phyloP scores from a whole-genome alignment of 495 filamentous ascomycete species.

The Trichoderma virens region DNA sequence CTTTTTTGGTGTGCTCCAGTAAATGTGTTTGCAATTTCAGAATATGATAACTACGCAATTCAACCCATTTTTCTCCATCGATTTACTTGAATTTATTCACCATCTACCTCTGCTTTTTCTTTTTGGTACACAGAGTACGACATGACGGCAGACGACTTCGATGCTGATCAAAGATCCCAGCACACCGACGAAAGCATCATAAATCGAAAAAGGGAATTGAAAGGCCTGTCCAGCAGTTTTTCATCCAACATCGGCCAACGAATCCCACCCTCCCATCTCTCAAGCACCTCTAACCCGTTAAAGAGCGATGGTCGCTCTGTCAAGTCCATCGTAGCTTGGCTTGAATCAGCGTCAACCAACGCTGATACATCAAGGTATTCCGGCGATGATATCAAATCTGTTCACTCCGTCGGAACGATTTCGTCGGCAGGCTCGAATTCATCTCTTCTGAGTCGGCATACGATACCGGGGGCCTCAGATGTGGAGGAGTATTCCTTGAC shows the following conservation, averaged over 20 bases:
- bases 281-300: neutral
- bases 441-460: neutral
- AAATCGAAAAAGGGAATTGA: conserved; percentile 18
- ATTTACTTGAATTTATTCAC: neutral
- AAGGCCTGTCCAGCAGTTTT: conserved; percentile 13
- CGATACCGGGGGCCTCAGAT: neutral
- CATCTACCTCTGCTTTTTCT: no score
- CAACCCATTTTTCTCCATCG: neutral
- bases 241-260: conserved; percentile 17
- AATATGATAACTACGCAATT: neutral
- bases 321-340: conserved; percentile 15
- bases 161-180: neutral
- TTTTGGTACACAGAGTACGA: neutral
- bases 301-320: conserved; percentile 13
- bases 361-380: neutral
- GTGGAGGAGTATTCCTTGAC: conserved; percentile 22
- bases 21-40: neutral
- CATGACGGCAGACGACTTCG: neutral
- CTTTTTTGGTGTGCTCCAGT: conserved; percentile 10
- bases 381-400: neutral
- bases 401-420: neutral
- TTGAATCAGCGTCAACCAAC: conserved; percentile 13
- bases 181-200: conserved; percentile 13
- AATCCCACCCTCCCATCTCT: neutral
- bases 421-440: neutral